Evolutionary conservation across 148 eudicot genomes (phyloP).

Genomic region (Tetragonia tetragonoides): DNA sequence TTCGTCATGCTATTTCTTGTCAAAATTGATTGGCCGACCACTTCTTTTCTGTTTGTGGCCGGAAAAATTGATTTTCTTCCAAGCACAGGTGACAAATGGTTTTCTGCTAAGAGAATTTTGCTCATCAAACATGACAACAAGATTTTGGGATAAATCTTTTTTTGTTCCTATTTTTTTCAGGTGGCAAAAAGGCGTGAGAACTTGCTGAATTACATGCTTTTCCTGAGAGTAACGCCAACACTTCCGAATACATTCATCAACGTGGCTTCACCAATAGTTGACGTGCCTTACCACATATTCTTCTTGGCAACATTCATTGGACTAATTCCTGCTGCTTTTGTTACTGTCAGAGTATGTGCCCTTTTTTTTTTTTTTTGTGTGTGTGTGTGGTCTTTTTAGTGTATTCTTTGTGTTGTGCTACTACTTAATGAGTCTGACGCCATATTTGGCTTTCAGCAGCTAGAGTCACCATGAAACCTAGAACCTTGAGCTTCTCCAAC

Average conservation of each 20-base stretch:
- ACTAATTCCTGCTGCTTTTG: constrained; percentile 85
- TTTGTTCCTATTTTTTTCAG: constrained; percentile 34
- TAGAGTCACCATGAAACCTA: too few relatives aligned
- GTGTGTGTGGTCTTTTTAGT: neutral
- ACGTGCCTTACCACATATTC: constrained; percentile 90
- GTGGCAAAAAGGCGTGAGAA: constrained; percentile 74
- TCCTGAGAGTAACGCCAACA: constrained; percentile 91
- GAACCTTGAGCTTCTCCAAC: too few relatives aligned
- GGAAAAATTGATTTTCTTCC: constrained; percentile 74
- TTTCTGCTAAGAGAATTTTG: neutral
- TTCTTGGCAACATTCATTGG: constrained; percentile 82
- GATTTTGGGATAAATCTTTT: neutral
- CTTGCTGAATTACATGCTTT: constrained; percentile 92
- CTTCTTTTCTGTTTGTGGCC: constrained; percentile 81
- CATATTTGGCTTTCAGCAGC: neutral
- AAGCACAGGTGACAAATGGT: constrained; percentile 59
- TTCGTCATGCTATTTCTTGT: constrained; percentile 89
- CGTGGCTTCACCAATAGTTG: constrained; percentile 95
- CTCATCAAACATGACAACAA: neutral
- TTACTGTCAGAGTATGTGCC: constrained; percentile 75
- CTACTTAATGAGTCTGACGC: too few relatives aligned
- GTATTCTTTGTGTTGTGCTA: too few relatives aligned
- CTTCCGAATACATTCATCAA: constrained; percentile 93
- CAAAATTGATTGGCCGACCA: constrained; percentile 84
- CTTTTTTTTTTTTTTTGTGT: neutral